These are phyloP conservation scores for Fusarium sp. DNA, from an alignment of 2,329 filamentous ascomycete species.

Conservation along the genomic window DNA sequence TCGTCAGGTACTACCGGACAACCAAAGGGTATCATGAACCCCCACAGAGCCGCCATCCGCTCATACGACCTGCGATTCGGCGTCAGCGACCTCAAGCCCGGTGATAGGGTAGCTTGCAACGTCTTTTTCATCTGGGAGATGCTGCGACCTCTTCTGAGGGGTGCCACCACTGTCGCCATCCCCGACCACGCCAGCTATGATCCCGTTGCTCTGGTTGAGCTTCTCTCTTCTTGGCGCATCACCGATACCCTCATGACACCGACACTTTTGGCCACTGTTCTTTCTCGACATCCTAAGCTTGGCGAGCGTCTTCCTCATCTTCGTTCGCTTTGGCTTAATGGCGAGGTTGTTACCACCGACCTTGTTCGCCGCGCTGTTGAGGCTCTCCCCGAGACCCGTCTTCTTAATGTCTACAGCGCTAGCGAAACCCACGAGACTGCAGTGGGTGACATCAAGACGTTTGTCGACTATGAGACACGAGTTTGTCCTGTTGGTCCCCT, in stretches of 20 bases:
- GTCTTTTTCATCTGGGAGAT: constrained; percentile 92
- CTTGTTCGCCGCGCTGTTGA: constrained; percentile 76
- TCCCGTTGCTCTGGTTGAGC: constrained; percentile 77
- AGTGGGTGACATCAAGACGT: constrained; percentile 78
- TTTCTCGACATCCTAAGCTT: constrained; percentile 76
- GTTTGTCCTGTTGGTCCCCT: constrained; percentile 82
- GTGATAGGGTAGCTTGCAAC: constrained; percentile 87
- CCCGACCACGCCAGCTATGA: constrained; percentile 84
- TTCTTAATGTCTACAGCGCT: constrained; percentile 85
- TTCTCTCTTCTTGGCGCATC: constrained; percentile 73
- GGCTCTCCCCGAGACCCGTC: constrained; percentile 74
- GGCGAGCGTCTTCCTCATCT: constrained; percentile 73
- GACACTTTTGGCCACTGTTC: constrained; percentile 79
- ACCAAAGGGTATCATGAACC: constrained; percentile 86
- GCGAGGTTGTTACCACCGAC: constrained; percentile 85
- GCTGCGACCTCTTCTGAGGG: constrained; percentile 78
- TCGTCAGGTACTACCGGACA: constrained; percentile 82
- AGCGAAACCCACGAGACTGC: constrained; percentile 87
- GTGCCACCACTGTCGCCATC: constrained; percentile 80
- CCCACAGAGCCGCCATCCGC: constrained; percentile 77
- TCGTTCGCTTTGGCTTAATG: constrained; percentile 82
- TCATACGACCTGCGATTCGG: constrained; percentile 81
- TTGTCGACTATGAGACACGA: constrained; percentile 70
- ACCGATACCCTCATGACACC: constrained; percentile 89
- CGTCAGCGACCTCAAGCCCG: constrained; percentile 75